phyloP scores from a whole-genome alignment of 2,329 filamentous ascomycete genomes.

The Arthroderma sp. region DNA sequence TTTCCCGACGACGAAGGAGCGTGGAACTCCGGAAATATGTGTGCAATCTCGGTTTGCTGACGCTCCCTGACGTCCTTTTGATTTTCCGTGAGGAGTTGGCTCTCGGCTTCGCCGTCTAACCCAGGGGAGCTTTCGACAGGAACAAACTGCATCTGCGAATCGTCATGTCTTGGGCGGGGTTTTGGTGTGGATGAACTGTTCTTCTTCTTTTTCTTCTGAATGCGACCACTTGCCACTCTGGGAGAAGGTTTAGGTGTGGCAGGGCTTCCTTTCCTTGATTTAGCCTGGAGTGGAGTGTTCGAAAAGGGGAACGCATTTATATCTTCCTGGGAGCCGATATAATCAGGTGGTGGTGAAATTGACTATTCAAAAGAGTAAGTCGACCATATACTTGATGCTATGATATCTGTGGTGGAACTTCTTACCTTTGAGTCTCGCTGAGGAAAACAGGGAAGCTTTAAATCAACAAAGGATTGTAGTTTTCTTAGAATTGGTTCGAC shows the following conservation, averaged over 20 bases:
- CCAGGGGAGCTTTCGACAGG: constrained; percentile 50
- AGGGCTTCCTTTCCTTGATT: too few relatives aligned
- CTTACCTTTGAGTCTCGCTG: constrained; percentile 23
- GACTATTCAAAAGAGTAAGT: constrained; percentile 9
- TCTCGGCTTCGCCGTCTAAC: constrained; percentile 39
- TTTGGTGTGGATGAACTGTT: constrained; percentile 28
- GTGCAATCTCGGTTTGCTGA: constrained; percentile 50
- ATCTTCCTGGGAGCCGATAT: constrained; percentile 38
- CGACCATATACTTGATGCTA: background rate
- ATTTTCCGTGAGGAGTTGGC: constrained; percentile 63
- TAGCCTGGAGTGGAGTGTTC: background rate
- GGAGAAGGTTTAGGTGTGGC: background rate
- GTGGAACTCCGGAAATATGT: constrained; percentile 55
- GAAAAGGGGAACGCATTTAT: constrained; percentile 16
- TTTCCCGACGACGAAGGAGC: constrained; percentile 28
- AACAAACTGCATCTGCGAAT: constrained; percentile 71
- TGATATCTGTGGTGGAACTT: background rate
- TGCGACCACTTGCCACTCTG: background rate
- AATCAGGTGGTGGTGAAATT: constrained; percentile 16
- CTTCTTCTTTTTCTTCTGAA: constrained; percentile 1
- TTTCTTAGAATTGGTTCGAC: constrained; percentile 51
- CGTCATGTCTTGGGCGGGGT: constrained; percentile 55
- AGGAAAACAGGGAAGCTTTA: constrained; percentile 38
- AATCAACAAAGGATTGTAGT: constrained; percentile 42
- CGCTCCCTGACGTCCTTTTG: constrained; percentile 66